Evolutionary conservation across 78 protist species (phyloP).

Genomic region (Goniomonas avonlea): DNA sequence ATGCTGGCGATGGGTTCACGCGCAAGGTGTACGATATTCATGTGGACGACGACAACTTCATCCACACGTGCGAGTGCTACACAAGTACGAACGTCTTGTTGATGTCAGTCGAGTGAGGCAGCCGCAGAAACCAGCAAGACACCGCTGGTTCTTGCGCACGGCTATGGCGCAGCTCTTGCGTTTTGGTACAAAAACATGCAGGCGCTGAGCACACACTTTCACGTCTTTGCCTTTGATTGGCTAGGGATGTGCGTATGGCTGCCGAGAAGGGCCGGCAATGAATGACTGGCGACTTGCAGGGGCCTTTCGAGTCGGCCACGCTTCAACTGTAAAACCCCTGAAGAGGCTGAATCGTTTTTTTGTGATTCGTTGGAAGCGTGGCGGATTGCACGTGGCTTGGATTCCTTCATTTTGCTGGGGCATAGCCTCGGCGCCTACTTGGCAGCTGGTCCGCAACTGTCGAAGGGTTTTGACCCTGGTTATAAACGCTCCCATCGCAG

Average conservation of each 20-base stretch:
- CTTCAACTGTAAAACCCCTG: neutral
- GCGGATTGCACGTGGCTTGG: neutral
- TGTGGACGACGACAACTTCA: too few relatives aligned
- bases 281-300: too few relatives aligned
- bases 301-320: neutral
- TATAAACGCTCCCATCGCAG: too few relatives aligned
- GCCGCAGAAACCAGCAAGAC: too few relatives aligned
- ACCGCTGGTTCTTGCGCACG: too few relatives aligned
- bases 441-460: too few relatives aligned
- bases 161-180: neutral
- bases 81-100: too few relatives aligned
- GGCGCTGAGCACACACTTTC: neutral
- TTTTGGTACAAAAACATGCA: neutral
- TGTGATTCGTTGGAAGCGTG: neutral
- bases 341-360: neutral
- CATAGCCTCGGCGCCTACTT: slow-evolving; percentile 35
- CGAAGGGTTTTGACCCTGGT: too few relatives aligned
- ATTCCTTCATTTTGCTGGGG: neutral
- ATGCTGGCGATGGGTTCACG: too few relatives aligned
- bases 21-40: too few relatives aligned
- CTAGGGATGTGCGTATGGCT: neutral
- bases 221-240: neutral
- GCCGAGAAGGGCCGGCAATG: neutral
- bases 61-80: too few relatives aligned
- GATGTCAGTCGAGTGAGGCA: too few relatives aligned